Base-by-base conservation (phyloP, 164 flowering plant species). In the Chimonanthus praecox region DNA sequence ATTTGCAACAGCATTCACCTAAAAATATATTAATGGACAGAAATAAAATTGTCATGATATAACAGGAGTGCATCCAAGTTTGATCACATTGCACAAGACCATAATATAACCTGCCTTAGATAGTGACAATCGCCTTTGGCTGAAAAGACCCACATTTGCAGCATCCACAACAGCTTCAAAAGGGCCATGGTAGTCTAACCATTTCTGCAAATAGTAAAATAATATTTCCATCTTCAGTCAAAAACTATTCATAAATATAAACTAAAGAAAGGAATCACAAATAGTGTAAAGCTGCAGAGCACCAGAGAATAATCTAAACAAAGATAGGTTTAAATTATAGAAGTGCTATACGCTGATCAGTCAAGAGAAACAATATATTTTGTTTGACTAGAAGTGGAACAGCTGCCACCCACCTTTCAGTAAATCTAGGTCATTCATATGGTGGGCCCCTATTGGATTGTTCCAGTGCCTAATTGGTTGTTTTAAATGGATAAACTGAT, bases 91-190 rank as follows among this genome's bases (percentile, higher is more conserved):
- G 13, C 20, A 8, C 58, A 64, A 73, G 54, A 69, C 61, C 68
- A 70, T 54, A 16, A 11, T 62, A 67, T 13, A 65, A 49, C 80
- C 82, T 78, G 76, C 98, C 94, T 82, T 88, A 15, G 89, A 76
- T 70, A 89, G 86, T 47, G 68, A 77, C 78, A 94, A 92, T 68
- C 76, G 79, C 54, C 73, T 81, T 77, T 87, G 94, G 78, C 84
- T 85, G 72, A 73, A 85, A 72, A 90, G 90, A 67, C 97, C 97
- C 50, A 94, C 88, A 77, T 94, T 94, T 75, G 98, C 98, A 45
- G 84, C 98, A 84, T 94, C 98, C 11, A 91, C 83, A 67, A 94
- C 92, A 66, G 94, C 97, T 83, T 92, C 95, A 81, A 87, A 94
- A 70, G 94, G 97, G 72, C 97, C 98, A 80, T 91, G 83, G 71